A percentile compares a stretch with the other conserved stretches of the same genome.
Evolutionary conservation across 768 basidiomycete species (phyloP).

Genomic region (Leccinum pellstonianum): DNA sequence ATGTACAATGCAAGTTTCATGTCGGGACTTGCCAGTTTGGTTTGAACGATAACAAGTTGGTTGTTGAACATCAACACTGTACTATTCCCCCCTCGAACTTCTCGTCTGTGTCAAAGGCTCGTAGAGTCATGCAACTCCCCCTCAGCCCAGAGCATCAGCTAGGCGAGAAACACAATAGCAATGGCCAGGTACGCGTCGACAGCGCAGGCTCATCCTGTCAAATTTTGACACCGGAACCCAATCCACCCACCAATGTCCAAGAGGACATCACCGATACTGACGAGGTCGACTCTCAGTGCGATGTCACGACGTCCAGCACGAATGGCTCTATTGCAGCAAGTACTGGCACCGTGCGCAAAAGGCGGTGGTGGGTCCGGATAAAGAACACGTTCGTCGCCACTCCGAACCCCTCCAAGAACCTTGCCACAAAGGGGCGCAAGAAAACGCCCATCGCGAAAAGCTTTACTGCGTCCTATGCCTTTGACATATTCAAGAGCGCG

Average conservation of each 20-base stretch:
- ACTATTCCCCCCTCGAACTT: too few species aligned
- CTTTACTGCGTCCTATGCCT: conserved; percentile 38
- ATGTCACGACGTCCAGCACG: conserved; percentile 3
- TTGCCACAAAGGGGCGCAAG: conserved; percentile 24
- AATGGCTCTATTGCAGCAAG: conserved; percentile 6
- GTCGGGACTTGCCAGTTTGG: too few species aligned
- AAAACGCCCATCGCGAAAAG: conserved; percentile 30
- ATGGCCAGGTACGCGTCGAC: conserved; percentile 11
- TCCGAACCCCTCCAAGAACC: conserved; percentile 20
- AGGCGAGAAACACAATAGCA: not conserved
- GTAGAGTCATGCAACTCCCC: conserved; percentile 15
- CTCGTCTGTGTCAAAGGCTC: too few species aligned
- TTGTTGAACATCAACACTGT: too few species aligned
- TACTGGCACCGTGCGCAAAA: conserved; percentile 23
- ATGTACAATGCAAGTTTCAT: too few species aligned
- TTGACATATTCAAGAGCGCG: conserved; percentile 48
- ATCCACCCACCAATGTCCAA: conserved; percentile 1
- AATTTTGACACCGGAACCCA: not conserved
- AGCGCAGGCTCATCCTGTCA: not conserved
- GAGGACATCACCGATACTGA: conserved; percentile 29
- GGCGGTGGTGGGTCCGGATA: conserved; percentile 23
- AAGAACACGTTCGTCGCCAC: conserved; percentile 26
- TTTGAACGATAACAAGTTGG: too few species aligned
- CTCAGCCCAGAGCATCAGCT: not conserved
- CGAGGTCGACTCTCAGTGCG: conserved; percentile 8